Evolutionary conservation across 768 basidiomycete genomes (phyloP), one percentile per base, ranked within the genome.

Genomic region (Auriscalpium orientale): DNA sequence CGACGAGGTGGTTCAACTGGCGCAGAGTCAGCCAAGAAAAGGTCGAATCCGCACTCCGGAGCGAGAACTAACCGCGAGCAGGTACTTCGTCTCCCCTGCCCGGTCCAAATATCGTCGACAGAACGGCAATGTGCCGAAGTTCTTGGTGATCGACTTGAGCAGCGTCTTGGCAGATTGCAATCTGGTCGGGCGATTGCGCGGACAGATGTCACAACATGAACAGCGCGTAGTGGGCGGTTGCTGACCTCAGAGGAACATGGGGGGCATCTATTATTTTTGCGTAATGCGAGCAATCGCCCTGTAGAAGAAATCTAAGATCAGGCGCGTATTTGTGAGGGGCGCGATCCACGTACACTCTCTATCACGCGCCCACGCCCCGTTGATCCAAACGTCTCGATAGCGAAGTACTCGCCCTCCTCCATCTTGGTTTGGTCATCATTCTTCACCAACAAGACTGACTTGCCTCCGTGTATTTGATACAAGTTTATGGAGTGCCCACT

Each of bases 361-460:
- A 91, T 78, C 20, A 97, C 91, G 22, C 83, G 78, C 8, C 95
- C 97, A 44, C 87, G 79, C 15, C 97, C 95, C 0, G 95, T 98
- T n/a, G 89, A 91, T 11, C 97, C 97, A 69, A 99, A 99, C 1
- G 97, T 99, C 71, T 99, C 97, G 55, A 99, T 95, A 9, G 97
- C 97, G 68, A 91, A 99, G 67, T 98, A 98, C 65, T 98, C 97
- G 43, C 95, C 97, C 71, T 99, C 97, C 67, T 98, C 97, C 97
- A 99, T 99, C 73, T 91, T 95, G 13, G 89, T 91, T 58, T 87
- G 83, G 67, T 97, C 94, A 35, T 86, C 81, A 55, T 88, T 92
- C 68, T 88, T 91, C 46, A 97, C 90, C 46, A 98, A 81, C 37
- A 91, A 78, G 1, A 98, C 85, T 0, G 89, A 91, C 71, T 99